Conservation (phyloP, 2,329 filamentous ascomycete species). For the Diplodia mutila region DNA sequence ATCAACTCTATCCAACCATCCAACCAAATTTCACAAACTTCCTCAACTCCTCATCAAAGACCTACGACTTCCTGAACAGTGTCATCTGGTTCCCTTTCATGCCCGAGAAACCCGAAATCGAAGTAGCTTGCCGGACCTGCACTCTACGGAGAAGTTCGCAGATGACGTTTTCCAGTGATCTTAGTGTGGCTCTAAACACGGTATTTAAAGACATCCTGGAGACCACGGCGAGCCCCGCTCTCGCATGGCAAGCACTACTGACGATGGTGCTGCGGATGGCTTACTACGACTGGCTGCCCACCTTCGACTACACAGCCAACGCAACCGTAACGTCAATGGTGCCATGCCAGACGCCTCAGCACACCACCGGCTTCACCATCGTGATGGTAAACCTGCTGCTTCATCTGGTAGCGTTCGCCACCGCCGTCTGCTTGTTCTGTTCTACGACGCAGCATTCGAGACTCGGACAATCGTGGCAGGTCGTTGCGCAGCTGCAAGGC, state of each 20-base stretch:
- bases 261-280: background rate
- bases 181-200: too few species aligned
- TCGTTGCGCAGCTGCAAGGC: background rate
- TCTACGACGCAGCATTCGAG: background rate
- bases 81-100: background rate
- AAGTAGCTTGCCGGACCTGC: background rate
- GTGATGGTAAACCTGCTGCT: background rate
- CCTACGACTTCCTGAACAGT: background rate
- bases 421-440: background rate
- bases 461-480: background rate
- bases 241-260: background rate
- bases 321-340: background rate
- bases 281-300: conserved; percentile 8
- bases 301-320: background rate
- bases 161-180: too few species aligned
- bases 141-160: too few species aligned
- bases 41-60: background rate
- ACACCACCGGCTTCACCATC: background rate
- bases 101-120: too few species aligned
- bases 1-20: background rate
- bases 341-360: background rate
- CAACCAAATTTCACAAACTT: background rate
- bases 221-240: background rate
- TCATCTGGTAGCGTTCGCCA: background rate
- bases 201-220: background rate